Evolutionary conservation across 257 asterid genomes (phyloP).

Genomic region (Cordia subcordata): DNA sequence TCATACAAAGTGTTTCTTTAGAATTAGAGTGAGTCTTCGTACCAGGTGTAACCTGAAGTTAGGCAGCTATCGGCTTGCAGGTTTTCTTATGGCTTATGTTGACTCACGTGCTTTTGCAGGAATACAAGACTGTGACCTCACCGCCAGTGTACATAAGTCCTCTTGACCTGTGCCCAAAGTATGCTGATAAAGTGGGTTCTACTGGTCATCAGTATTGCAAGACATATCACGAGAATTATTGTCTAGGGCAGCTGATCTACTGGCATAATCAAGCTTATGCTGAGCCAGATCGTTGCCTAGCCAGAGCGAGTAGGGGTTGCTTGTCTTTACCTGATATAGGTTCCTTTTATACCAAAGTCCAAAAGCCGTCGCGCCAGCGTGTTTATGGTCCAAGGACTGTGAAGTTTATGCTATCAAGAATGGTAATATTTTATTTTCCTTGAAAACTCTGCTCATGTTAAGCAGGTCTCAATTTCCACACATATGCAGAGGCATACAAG

Average conservation of each 20-base stretch:
- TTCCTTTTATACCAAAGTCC: constrained; percentile 89
- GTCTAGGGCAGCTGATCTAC: constrained; percentile 87
- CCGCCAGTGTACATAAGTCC: constrained; percentile 92
- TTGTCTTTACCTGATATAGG: constrained; percentile 88
- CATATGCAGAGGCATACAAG: no score
- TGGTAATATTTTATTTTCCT: constrained; percentile 37
- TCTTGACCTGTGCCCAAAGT: constrained; percentile 90
- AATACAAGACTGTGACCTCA: constrained; percentile 73
- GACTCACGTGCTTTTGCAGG: constrained; percentile 45
- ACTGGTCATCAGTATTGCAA: constrained; percentile 82
- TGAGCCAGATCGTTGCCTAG: constrained; percentile 70
- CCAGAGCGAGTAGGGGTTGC: constrained; percentile 89
- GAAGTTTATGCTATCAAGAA: constrained; percentile 80
- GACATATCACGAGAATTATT: constrained; percentile 79
- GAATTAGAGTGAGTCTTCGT: constrained; percentile 57
- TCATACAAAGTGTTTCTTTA: constrained; percentile 71
- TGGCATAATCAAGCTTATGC: constrained; percentile 85
- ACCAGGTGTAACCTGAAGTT: constrained; percentile 3
- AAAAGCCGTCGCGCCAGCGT: constrained; percentile 94
- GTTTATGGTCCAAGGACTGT: constrained; percentile 90
- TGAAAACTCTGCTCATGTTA: no score
- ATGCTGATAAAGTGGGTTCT: constrained; percentile 80
- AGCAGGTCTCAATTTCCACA: no score
- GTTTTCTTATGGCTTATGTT: constrained; percentile 6
- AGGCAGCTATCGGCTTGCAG: constrained; percentile 3